Evolutionary conservation across 768 basidiomycete species (phyloP).

Genomic region (Suillus placidus): DNA sequence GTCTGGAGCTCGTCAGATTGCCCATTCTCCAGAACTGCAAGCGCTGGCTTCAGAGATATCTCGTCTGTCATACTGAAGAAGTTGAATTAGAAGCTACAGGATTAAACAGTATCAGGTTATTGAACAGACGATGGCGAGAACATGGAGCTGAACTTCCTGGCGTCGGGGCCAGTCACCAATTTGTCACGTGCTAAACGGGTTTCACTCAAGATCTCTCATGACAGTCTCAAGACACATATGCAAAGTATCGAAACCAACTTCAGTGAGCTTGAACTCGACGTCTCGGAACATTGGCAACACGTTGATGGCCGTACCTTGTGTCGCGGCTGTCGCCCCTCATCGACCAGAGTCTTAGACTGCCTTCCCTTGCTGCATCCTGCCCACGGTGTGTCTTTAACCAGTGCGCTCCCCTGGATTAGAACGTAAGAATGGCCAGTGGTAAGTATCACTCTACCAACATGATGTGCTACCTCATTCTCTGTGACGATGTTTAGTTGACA

Average conservation of each 20-base stretch:
- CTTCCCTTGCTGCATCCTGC: background rate
- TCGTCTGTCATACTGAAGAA: conserved; percentile 2
- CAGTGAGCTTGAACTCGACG: too few relatives aligned
- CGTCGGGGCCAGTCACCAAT: background rate
- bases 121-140: background rate
- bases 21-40: background rate
- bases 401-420: background rate
- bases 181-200: background rate
- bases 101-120: background rate
- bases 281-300: background rate
- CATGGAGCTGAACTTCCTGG: background rate
- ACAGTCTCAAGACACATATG: too few relatives aligned
- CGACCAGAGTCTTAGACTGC: background rate
- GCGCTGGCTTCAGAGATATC: background rate
- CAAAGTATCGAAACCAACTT: too few relatives aligned
- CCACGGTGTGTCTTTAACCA: background rate
- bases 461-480: background rate
- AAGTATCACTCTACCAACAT: background rate
- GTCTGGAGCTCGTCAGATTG: conserved; percentile 5
- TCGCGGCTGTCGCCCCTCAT: background rate
- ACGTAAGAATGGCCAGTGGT: background rate
- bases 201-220: too few relatives aligned
- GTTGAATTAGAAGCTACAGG: background rate
- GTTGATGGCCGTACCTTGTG: background rate
- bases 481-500: background rate